phyloP scores from a whole-genome alignment of 176 grass and related monocot species.

The Oryza meyeriana region DNA sequence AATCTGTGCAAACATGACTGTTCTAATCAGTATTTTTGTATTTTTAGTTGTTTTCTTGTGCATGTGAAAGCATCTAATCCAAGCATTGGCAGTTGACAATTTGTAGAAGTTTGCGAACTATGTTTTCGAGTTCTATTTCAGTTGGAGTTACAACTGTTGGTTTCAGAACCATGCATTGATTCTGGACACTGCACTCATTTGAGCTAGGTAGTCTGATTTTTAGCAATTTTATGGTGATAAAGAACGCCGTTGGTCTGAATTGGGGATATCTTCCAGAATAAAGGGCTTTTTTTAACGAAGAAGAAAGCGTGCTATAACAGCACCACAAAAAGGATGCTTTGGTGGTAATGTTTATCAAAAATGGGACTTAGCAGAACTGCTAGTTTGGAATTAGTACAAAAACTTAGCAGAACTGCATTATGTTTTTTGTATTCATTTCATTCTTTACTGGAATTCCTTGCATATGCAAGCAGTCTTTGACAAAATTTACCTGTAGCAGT shows the following conservation, averaged over 20 bases:
- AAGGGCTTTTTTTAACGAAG: not conserved
- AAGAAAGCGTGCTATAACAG: not conserved
- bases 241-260: not conserved
- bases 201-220: not conserved
- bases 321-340: not conserved
- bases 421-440: not conserved
- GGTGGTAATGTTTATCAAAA: not conserved
- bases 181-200: not conserved
- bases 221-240: not conserved
- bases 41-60: slow-evolving; percentile 3
- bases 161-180: not conserved
- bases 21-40: slow-evolving; percentile 9
- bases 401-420: not conserved
- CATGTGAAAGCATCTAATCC: not conserved
- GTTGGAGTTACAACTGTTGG: not conserved
- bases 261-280: not conserved
- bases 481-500: not conserved
- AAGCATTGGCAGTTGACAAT: not conserved
- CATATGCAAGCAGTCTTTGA: not conserved
- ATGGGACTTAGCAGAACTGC: not conserved
- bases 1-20: slow-evolving; percentile 4
- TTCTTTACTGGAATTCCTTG: not conserved
- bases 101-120: not conserved
- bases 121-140: not conserved
- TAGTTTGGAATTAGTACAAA: not conserved